Evolutionary conservation across 768 basidiomycete genomes (phyloP).

Genomic region (Tylopilus sp.): DNA sequence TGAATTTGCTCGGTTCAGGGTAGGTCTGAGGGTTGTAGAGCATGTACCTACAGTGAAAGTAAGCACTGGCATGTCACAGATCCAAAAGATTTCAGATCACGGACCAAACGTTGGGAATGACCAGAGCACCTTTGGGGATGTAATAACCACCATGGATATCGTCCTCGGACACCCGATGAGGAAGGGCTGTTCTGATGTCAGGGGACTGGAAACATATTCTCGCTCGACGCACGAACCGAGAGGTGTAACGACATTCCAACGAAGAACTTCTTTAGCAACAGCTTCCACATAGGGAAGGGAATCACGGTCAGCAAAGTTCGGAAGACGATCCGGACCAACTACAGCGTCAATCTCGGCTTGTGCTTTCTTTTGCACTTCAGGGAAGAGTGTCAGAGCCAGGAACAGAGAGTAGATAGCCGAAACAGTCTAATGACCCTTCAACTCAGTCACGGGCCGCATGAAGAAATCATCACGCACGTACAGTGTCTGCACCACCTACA

Average conservation of each 20-base stretch:
- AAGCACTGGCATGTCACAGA: no score
- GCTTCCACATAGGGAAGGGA: conserved; percentile 60
- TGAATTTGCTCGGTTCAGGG: no score
- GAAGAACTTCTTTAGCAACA: conserved; percentile 53
- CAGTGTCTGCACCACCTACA: conserved; percentile 46
- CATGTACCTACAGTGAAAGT: no score
- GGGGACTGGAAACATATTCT: no score
- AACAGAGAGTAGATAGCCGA: conserved; percentile 60
- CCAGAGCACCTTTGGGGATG: no score
- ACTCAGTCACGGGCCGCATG: background rate
- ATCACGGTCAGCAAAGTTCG: conserved; percentile 55
- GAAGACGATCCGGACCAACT: conserved; percentile 56
- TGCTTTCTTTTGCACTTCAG: conserved; percentile 54
- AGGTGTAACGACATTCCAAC: conserved; percentile 41
- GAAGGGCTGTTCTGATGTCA: no score
- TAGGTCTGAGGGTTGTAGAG: no score
- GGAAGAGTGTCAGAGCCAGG: conserved; percentile 57
- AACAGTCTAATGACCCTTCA: conserved; percentile 46
- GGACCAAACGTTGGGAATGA: no score
- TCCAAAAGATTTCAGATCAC: no score
- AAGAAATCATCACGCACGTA: conserved; percentile 16
- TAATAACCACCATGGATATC: no score
- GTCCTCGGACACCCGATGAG: no score
- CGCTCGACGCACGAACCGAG: conserved; percentile 36
- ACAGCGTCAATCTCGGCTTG: conserved; percentile 61